Conservation (phyloP, 129 eudicot genomes). For the Pseudognaphalium luteoalbum region DNA sequence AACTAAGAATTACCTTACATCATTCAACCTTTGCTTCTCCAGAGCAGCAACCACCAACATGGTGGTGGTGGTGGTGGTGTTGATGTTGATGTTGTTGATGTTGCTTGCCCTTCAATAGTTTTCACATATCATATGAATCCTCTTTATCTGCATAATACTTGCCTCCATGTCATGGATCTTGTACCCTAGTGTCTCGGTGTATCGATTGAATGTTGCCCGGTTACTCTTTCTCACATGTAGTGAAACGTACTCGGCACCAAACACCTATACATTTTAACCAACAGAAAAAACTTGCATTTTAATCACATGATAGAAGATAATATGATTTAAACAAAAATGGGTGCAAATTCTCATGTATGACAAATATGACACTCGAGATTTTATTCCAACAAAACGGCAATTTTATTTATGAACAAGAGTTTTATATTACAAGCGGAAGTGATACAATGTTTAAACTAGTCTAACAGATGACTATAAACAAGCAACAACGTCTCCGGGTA, state of each 20-base stretch:
- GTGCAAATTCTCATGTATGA: too few relatives aligned
- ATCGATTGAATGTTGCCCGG: slow-evolving; percentile 79
- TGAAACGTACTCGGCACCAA: slow-evolving; percentile 81
- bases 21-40: slow-evolving; percentile 42
- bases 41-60: slow-evolving; percentile 67
- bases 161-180: slow-evolving; percentile 90
- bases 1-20: neutral
- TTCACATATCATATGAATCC: slow-evolving; percentile 95
- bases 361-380: too few relatives aligned
- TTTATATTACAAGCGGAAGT: too few relatives aligned
- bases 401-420: too few relatives aligned
- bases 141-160: slow-evolving; percentile 94
- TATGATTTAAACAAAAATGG: too few relatives aligned
- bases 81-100: slow-evolving; percentile 9
- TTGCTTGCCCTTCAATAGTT: slow-evolving; percentile 69
- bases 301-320: too few relatives aligned
- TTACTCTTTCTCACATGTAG: slow-evolving; percentile 87
- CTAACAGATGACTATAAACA: too few relatives aligned
- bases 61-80: slow-evolving; percentile 80
- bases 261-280: slow-evolving; percentile 35
- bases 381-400: too few relatives aligned
- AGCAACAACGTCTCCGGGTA: too few relatives aligned
- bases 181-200: slow-evolving; percentile 74
- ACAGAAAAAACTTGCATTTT: neutral
- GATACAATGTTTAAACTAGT: too few relatives aligned